Evolutionary conservation across 2,329 filamentous ascomycete genomes (phyloP), one percentile per base, ranked within the genome.

Genomic region (Clarireedia sp.): DNA sequence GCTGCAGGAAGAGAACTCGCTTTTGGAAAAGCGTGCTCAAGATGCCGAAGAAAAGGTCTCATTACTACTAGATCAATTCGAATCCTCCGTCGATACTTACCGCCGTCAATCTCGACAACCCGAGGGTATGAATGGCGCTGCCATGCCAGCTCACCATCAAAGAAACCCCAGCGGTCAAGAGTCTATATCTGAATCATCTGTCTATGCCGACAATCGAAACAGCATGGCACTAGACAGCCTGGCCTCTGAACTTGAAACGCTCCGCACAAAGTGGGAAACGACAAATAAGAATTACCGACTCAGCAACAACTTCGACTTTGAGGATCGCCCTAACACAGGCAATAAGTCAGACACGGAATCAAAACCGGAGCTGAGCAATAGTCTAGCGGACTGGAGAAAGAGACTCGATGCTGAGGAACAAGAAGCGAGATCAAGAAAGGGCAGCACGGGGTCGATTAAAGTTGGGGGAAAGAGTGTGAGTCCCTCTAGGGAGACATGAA

Each of bases 41-140:
- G 92, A 96, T 69, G 94, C 94, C 1, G 94, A 99, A 73, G 85
- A 89, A 62, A 95, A 95, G 67, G 94, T 99, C 21, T 89, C 89
- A 33, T 81, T 96, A 66, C 82, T 99, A 49, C 83, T 99, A 12
- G 90, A 97, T 69, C 92, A 97, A 68, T 91, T 99, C 38, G 92
- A 95, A 71, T 83, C 85, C 41, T 95, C 90, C 3, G 94, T 99
- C 16, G 91, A 94, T 72, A 95, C 89, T 69, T 97, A 97, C 71
- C 87, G 94, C 54, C 87, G 94, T 41, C 90, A 81, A 57, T 85
- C 81, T 63, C 79, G 85, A 40, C 58, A 81, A 74, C 69, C 76
- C 77, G 66, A 78, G 72, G 47, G 79, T 75, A 46, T 74, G 55
- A 73, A 75, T 51, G 74, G 72, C 6, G 69, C 69, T 29, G 64